These are phyloP conservation scores for Phellinidium pouzarii DNA, from an alignment of 1,284 basidiomycete species.

Conservation along the genomic window DNA sequence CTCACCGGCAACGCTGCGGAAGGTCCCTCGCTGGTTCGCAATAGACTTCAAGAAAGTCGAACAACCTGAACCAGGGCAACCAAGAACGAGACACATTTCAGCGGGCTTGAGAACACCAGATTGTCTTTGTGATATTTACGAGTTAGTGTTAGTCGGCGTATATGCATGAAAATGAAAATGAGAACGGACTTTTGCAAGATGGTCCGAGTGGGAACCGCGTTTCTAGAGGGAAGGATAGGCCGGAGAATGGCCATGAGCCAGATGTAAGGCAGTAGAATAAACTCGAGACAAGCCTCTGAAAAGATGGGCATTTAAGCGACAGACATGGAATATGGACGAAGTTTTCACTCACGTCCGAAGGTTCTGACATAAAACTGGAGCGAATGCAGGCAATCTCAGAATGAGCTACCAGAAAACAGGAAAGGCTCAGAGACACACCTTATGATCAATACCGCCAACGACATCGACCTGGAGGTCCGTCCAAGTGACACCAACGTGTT, in stretches of 20 bases:
- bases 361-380: conserved; percentile 65
- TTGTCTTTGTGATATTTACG: conserved; percentile 41
- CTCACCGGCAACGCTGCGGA: conserved; percentile 53
- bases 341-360: conserved; percentile 42
- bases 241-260: conserved; percentile 43
- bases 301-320: conserved; percentile 39
- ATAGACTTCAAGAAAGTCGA: conserved; percentile 75
- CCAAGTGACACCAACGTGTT: conserved; percentile 81
- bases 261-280: conserved; percentile 49
- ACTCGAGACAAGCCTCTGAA: conserved; percentile 53
- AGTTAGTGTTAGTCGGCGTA: conserved; percentile 25
- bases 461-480: conserved; percentile 69
- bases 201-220: conserved; percentile 41
- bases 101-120: conserved; percentile 71
- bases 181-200: conserved; percentile 61
- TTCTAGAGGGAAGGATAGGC: conserved; percentile 51
- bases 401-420: conserved; percentile 1
- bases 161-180: neutral
- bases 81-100: conserved; percentile 67
- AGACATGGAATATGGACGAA: conserved; percentile 26
- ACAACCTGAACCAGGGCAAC: conserved; percentile 78
- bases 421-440: conserved; percentile 33
- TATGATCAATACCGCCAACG: conserved; percentile 52
- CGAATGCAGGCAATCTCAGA: neutral
- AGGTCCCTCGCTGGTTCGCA: conserved; percentile 64